Conservation (phyloP, 2,329 filamentous ascomycete species). For the Beauveria varroae region DNA sequence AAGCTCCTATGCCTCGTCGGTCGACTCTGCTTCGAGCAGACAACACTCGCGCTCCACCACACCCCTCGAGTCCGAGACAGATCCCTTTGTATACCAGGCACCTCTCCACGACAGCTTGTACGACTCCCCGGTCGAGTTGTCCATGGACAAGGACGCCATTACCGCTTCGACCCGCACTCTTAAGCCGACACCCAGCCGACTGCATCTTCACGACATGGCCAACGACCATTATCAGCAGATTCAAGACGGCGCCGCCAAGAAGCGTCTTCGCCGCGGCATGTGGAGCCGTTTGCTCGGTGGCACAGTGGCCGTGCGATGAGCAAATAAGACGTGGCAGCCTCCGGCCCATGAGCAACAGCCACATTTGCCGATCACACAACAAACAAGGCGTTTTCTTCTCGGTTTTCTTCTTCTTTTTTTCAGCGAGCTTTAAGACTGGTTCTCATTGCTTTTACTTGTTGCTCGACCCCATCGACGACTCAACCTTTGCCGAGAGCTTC, state of each 20-base stretch:
- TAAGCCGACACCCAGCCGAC: slow-evolving; percentile 25
- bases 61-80: slow-evolving; percentile 37
- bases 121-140: slow-evolving; percentile 42
- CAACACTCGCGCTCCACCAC: slow-evolving; percentile 46
- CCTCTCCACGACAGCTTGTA: slow-evolving; percentile 34
- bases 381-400: slow-evolving; percentile 10
- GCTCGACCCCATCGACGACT: neutral
- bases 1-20: slow-evolving; percentile 42
- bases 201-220: slow-evolving; percentile 50
- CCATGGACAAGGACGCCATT: slow-evolving; percentile 27
- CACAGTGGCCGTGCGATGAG: slow-evolving; percentile 31
- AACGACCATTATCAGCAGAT: slow-evolving; percentile 43
- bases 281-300: slow-evolving; percentile 47
- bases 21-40: slow-evolving; percentile 36
- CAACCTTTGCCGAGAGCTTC: neutral
- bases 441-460: slow-evolving; percentile 5
- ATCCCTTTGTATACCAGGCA: slow-evolving; percentile 35
- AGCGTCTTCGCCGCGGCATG: slow-evolving; percentile 44
- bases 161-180: slow-evolving; percentile 23
- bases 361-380: slow-evolving; percentile 11
- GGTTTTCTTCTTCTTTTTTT: neutral
- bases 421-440: slow-evolving; percentile 7
- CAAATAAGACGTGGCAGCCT: slow-evolving; percentile 9
- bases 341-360: slow-evolving; percentile 18
- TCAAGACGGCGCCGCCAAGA: slow-evolving; percentile 39